A percentile compares a stretch with the other conserved stretches of the same genome.
Evolutionary conservation across 2,329 filamentous ascomycete species (phyloP).

Genomic region (Zasmidium citrigriseum): DNA sequence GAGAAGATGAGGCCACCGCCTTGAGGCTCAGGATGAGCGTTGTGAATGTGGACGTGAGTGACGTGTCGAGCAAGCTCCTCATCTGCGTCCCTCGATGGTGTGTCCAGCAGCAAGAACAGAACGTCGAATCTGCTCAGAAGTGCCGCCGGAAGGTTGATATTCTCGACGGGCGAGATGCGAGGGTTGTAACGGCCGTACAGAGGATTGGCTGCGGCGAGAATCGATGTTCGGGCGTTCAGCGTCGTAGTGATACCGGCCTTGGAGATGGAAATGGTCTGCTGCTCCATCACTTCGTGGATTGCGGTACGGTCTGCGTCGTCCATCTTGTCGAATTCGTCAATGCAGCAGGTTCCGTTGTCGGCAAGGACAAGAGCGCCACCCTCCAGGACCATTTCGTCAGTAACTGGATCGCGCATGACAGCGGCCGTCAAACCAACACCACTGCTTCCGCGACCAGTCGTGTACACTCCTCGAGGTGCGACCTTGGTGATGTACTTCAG

Average conservation of each 20-base stretch:
- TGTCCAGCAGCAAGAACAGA: conserved; percentile 94
- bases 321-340: conserved; percentile 90
- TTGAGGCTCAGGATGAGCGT: conserved; percentile 76
- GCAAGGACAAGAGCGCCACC: conserved; percentile 77
- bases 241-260: conserved; percentile 96
- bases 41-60: conserved; percentile 95
- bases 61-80: conserved; percentile 95
- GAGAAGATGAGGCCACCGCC: conserved; percentile 75
- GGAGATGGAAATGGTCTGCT: conserved; percentile 82
- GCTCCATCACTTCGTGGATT: conserved; percentile 87
- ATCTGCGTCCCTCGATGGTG: conserved; percentile 83
- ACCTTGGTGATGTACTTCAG: conserved; percentile 99
- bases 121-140: conserved; percentile 96
- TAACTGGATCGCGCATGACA: conserved; percentile 81
- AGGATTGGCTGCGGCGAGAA: conserved; percentile 93
- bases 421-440: conserved; percentile 81
- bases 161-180: conserved; percentile 93
- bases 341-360: conserved; percentile 83
- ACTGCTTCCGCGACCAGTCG: conserved; percentile 76
- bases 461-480: conserved; percentile 86
- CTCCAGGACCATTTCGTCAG: conserved; percentile 81
- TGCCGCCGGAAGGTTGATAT: conserved; percentile 98
- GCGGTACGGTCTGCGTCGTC: conserved; percentile 79
- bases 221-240: conserved; percentile 80
- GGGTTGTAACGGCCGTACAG: conserved; percentile 98